Evolutionary conservation across 1,139 yeast genomes (phyloP).

Genomic region (Saccharomycopsis crataegensis): DNA sequence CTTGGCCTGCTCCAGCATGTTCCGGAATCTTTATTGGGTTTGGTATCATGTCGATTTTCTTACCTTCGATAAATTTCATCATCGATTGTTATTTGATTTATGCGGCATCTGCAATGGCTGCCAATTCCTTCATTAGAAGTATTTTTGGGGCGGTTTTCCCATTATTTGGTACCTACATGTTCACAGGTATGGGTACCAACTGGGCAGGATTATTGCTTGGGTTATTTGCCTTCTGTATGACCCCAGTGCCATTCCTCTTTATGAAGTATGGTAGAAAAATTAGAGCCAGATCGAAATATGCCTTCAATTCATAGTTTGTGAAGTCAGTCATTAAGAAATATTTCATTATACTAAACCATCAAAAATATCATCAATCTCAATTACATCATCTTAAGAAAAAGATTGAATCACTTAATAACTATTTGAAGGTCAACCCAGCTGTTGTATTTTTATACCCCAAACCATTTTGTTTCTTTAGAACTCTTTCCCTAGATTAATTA

Average conservation of each 20-base stretch:
- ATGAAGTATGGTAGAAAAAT: slow-evolving; percentile 54
- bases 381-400: no score
- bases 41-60: slow-evolving; percentile 69
- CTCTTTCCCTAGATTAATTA: no score
- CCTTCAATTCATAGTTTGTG: slow-evolving; percentile 37
- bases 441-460: no score
- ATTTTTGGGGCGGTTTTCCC: slow-evolving; percentile 90
- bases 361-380: no score
- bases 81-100: slow-evolving; percentile 76
- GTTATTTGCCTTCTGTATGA: slow-evolving; percentile 49
- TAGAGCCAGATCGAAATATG: slow-evolving; percentile 59
- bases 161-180: slow-evolving; percentile 69
- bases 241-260: slow-evolving; percentile 74
- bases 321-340: no score
- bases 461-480: no score
- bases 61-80: slow-evolving; percentile 71
- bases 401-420: no score
- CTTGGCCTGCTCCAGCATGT: slow-evolving; percentile 81
- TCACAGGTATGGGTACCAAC: slow-evolving; percentile 60
- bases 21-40: slow-evolving; percentile 68
- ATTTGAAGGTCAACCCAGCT: no score
- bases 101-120: slow-evolving; percentile 85
- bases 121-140: slow-evolving; percentile 80
- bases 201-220: slow-evolving; percentile 85
- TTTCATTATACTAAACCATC: no score